Evolutionary conservation across 371 early-diverging fungal species (phyloP), one percentile per base, ranked within the genome.

Genomic region (Mortierella sp.): DNA sequence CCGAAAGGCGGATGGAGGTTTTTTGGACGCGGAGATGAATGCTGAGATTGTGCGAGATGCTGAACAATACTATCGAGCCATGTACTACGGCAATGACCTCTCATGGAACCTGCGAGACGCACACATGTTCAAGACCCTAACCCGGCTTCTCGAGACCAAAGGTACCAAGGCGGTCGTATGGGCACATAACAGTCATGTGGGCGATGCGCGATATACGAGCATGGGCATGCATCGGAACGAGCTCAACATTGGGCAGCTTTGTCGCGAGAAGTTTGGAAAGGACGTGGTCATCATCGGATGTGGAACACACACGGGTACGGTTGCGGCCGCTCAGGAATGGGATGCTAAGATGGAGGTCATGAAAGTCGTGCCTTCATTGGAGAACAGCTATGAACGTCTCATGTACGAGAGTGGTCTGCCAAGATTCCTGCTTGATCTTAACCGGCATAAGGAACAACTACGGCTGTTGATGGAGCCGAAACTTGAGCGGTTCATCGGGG

Each of bases 171-270:
- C 49, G 21, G 64, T 80, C 26, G 73, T 80, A 30, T 80, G 80
- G 80, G 78, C 79, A 11, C 70, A 70, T 31, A 70, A 70, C 52
- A 63, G 64, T 26, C 80, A 80, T 26, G 44, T 80, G 6, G 80
- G 80, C 6, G 80, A 80, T 39, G 80, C 79, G 19, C 39, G 63
- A 4, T 47, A 48, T 12, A 80, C 80, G 4, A 51, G 65, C 28
- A 64, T 67, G 72, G 78, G 78, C 4, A 27, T 31, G 53, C 6
- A 19, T 17, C 42, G 66, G 39, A 49, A 56, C 14, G 67, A 80
- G 60, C 21, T 67, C 21, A 80, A 78, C 50, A 69, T 80, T 43
- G 80, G 80, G n/a, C 80, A 80, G 31, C 65, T 80, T 2, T 51
- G 50, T n/a, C 79, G 80, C n/a, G 61, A 79, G 46, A 24, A 48